These are phyloP conservation scores for Fusarium pseudoanthophilum DNA, from an alignment of 2,329 filamentous ascomycete species.

Conservation along the genomic window DNA sequence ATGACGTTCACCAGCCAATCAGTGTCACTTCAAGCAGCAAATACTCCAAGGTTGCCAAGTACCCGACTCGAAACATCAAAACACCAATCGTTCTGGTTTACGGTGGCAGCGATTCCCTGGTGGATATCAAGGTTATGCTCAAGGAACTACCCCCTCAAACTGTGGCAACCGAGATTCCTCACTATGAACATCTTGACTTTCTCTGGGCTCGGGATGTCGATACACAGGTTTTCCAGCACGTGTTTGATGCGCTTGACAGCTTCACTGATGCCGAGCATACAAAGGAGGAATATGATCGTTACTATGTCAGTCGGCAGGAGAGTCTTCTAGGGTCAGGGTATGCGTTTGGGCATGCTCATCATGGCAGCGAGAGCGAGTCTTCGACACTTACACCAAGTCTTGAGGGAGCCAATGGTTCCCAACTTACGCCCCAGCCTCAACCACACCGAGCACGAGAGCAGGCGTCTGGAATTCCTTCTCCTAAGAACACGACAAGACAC, in stretches of 20 bases:
- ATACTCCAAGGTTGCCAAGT: conserved; percentile 96
- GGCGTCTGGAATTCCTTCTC: conserved; percentile 24
- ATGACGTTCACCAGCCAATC: conserved; percentile 84
- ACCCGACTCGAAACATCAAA: conserved; percentile 96
- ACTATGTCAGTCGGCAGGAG: conserved; percentile 62
- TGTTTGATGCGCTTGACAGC: conserved; percentile 86
- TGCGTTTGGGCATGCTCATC: conserved; percentile 40
- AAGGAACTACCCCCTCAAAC: conserved; percentile 87
- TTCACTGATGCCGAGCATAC: conserved; percentile 70
- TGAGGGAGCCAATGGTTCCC: conserved; percentile 25
- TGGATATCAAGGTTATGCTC: conserved; percentile 94
- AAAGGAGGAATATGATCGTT: conserved; percentile 69
- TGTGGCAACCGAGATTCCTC: conserved; percentile 84
- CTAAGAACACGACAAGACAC: conserved; percentile 30
- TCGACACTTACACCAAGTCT: conserved; percentile 46
- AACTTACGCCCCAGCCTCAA: conserved; percentile 20
- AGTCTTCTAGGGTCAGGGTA: conserved; percentile 58
- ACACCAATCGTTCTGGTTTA: conserved; percentile 95
- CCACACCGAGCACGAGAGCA: conserved; percentile 48
- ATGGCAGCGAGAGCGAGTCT: conserved; percentile 52
- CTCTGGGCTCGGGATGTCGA: conserved; percentile 92
- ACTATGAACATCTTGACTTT: conserved; percentile 98
- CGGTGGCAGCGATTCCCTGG: conserved; percentile 90
- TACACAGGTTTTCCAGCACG: conserved; percentile 85
- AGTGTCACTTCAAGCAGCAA: conserved; percentile 77